Conservation (phyloP, 2,329 filamentous ascomycete genomes). For the Orbilia oligospora region DNA sequence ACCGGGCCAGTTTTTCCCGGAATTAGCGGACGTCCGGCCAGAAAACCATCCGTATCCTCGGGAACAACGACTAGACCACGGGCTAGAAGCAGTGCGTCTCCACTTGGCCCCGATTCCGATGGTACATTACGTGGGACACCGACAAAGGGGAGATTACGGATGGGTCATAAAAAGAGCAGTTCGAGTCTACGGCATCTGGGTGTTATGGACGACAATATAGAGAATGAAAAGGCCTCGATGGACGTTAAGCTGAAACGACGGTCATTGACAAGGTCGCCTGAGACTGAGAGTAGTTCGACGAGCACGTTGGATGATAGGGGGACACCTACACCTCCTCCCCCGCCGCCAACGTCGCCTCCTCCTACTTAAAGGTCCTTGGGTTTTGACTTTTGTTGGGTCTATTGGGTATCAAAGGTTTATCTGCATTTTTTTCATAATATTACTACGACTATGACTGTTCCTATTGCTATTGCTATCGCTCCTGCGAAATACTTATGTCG, state of each 20-base stretch:
- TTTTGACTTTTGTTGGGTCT: neutral
- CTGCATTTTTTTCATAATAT: neutral
- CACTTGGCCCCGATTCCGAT: constrained; percentile 11
- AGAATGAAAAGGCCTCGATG: constrained; percentile 55
- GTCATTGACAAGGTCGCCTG: constrained; percentile 36
- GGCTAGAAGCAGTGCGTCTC: constrained; percentile 43
- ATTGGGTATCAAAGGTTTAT: neutral
- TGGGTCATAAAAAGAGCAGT: constrained; percentile 38
- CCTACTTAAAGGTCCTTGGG: neutral
- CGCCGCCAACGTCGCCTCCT: neutral
- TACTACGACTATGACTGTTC: no score
- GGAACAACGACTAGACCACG: constrained; percentile 30
- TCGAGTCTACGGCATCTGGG: constrained; percentile 40
- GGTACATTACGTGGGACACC: constrained; percentile 26
- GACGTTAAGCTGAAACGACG: constrained; percentile 56
- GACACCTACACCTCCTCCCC: neutral
- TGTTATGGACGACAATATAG: constrained; percentile 45
- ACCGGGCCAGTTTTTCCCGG: constrained; percentile 40
- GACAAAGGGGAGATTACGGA: constrained; percentile 28
- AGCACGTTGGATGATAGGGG: constrained; percentile 28
- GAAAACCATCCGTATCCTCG: constrained; percentile 54
- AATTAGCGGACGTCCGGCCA: constrained; percentile 46
- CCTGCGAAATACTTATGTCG: neutral
- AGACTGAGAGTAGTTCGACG: constrained; percentile 40
- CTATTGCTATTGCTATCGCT: no score